These are phyloP conservation scores for Umbelopsis sp. DNA, from an alignment of 192 early-diverging fungal species.

Conservation along the genomic window DNA sequence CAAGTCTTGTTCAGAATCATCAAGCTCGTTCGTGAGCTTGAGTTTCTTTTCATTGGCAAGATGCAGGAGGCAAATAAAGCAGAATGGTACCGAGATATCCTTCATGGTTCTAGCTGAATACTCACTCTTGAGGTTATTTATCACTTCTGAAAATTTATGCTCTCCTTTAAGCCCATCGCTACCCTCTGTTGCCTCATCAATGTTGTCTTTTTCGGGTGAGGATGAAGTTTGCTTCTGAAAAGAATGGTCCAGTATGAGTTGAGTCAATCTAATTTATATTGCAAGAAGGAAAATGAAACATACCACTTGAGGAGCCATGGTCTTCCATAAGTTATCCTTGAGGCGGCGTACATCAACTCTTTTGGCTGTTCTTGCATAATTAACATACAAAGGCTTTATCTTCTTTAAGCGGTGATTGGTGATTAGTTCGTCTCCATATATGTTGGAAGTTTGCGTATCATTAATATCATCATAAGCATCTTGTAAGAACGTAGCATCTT, in stretches of 20 bases:
- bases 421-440: constrained; percentile 35
- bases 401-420: constrained; percentile 55
- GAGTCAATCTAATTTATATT: no score
- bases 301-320: constrained; percentile 43
- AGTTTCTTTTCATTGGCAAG: constrained; percentile 93
- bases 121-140: constrained; percentile 68
- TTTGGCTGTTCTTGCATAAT: constrained; percentile 88
- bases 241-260: not conserved
- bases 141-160: constrained; percentile 75
- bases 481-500: constrained; percentile 45
- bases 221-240: not conserved
- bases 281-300: not conserved
- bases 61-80: constrained; percentile 97
- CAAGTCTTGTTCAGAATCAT: not conserved
- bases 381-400: constrained; percentile 70
- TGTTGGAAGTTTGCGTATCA: constrained; percentile 40
- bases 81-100: constrained; percentile 96
- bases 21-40: constrained; percentile 5
- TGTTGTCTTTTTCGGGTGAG: not conserved
- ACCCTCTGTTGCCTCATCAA: not conserved
- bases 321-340: constrained; percentile 96
- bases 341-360: constrained; percentile 92
- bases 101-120: constrained; percentile 80
- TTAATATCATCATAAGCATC: constrained; percentile 41
- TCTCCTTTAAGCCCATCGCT: constrained; percentile 49